Evolutionary conservation across 345 rosid genomes (phyloP).

Genomic region (Boechera retrofracta): DNA sequence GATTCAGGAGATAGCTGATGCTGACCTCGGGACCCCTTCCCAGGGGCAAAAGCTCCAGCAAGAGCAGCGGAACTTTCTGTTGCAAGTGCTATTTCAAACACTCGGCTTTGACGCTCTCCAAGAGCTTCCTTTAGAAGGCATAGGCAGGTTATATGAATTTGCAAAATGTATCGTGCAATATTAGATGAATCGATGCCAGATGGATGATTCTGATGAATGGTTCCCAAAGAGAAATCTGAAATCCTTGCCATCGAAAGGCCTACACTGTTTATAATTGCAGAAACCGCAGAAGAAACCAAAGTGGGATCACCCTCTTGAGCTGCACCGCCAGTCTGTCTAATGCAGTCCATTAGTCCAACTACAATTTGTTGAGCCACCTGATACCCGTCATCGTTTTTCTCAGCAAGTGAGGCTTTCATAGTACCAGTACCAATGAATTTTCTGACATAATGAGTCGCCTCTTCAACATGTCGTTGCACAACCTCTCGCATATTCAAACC

Average conservation of each 20-base stretch:
- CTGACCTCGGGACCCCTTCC: slow-evolving; percentile 83
- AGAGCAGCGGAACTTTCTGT: slow-evolving; percentile 86
- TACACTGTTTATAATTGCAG: slow-evolving; percentile 79
- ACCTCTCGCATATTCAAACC: slow-evolving; percentile 84
- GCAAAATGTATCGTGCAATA: slow-evolving; percentile 73
- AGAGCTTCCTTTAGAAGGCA: slow-evolving; percentile 90
- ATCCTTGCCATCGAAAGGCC: slow-evolving; percentile 70
- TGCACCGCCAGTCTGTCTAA: slow-evolving; percentile 94
- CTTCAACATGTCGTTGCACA: slow-evolving; percentile 76
- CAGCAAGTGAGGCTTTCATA: slow-evolving; percentile 55
- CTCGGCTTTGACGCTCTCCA: slow-evolving; percentile 96
- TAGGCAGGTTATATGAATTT: slow-evolving; percentile 78
- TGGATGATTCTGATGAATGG: slow-evolving; percentile 56
- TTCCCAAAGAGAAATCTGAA: slow-evolving; percentile 67
- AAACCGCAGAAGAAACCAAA: slow-evolving; percentile 89
- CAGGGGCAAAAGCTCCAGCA: slow-evolving; percentile 64
- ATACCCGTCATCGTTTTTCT: slow-evolving; percentile 76
- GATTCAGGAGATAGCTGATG: slow-evolving; percentile 78
- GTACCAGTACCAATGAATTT: slow-evolving; percentile 62
- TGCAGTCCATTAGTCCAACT: slow-evolving; percentile 74
- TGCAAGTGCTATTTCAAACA: slow-evolving; percentile 96
- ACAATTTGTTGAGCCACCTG: slow-evolving; percentile 86
- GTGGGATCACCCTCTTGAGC: slow-evolving; percentile 98
- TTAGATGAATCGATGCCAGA: slow-evolving; percentile 54
- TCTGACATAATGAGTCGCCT: slow-evolving; percentile 61